Conservation (phyloP, 805 yeast species). For the Monosporozyma servazzii region DNA sequence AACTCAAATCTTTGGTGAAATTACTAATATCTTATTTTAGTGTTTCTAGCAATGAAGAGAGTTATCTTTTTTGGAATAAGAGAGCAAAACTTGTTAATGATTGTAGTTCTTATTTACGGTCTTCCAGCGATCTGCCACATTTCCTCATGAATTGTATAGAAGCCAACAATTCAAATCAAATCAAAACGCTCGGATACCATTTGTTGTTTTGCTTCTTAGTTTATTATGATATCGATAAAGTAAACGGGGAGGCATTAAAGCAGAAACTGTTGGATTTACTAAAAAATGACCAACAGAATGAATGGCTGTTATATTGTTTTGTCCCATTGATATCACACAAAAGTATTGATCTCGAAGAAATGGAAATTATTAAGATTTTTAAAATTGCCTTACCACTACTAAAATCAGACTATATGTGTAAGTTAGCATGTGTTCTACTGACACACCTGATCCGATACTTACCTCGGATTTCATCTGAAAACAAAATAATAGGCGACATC, state of each 20-base stretch:
- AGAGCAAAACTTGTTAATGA: conserved; percentile 12
- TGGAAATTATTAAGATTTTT: conserved; percentile 17
- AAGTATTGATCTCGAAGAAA: conserved; percentile 3
- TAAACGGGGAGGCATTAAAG: conserved; percentile 4
- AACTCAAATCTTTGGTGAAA: conserved; percentile 10
- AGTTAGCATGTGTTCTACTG: conserved; percentile 21
- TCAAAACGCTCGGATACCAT: conserved; percentile 15
- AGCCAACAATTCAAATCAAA: not conserved
- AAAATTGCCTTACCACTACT: conserved; percentile 30
- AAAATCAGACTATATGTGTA: conserved; percentile 16
- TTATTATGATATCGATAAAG: conserved; percentile 1
- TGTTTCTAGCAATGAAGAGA: not conserved
- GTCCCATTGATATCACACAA: conserved; percentile 17
- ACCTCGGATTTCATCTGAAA: conserved; percentile 26
- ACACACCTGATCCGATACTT: conserved; percentile 17
- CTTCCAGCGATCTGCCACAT: conserved; percentile 9
- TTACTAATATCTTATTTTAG: conserved; percentile 12
- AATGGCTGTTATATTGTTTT: conserved; percentile 18
- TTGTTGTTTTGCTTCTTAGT: conserved; percentile 13
- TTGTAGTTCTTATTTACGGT: conserved; percentile 8
- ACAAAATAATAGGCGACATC: conserved; percentile 37
- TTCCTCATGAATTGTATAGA: conserved; percentile 16
- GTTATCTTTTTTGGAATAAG: conserved; percentile 13
- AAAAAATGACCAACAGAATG: conserved; percentile 10
- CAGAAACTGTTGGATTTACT: conserved; percentile 10